phyloP scores from a whole-genome alignment of 2,329 filamentous ascomycete species.

The Camptophora hylomeconis region DNA sequence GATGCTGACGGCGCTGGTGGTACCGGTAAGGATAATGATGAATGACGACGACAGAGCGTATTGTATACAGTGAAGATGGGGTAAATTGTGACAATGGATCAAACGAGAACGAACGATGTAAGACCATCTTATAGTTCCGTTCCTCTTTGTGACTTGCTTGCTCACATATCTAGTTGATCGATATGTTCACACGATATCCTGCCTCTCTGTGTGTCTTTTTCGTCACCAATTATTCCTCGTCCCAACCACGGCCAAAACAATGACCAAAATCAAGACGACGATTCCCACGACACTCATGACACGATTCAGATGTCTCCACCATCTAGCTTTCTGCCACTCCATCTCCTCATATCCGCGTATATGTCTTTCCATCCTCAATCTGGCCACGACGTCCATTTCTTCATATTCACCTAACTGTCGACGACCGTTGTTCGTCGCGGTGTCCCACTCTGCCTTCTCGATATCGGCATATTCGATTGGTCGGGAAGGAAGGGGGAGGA shows the following conservation, averaged over 20 bases:
- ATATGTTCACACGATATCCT: too few relatives aligned
- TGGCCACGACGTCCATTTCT: slow-evolving; percentile 27
- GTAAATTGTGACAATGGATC: too few relatives aligned
- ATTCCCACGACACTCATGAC: slow-evolving; percentile 47
- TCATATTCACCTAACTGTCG: slow-evolving; percentile 8
- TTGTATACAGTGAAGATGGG: too few relatives aligned
- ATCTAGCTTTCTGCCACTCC: slow-evolving; percentile 45
- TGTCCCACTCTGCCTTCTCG: slow-evolving; percentile 10
- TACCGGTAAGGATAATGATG: too few relatives aligned
- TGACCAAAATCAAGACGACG: slow-evolving; percentile 41
- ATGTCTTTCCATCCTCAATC: slow-evolving; percentile 18
- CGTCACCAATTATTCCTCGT: slow-evolving; percentile 6
- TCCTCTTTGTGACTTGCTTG: too few relatives aligned
- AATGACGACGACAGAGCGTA: too few relatives aligned
- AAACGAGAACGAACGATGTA: too few relatives aligned
- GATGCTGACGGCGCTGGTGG: too few relatives aligned
- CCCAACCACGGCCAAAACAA: slow-evolving; percentile 26
- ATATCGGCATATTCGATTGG: slow-evolving; percentile 39
- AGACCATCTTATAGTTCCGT: too few relatives aligned
- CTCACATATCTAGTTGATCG: too few relatives aligned
- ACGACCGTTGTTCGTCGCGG: neutral
- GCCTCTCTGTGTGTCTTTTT: too few relatives aligned
- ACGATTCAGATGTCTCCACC: slow-evolving; percentile 52
- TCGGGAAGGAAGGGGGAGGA: slow-evolving; percentile 56
- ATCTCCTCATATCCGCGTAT: slow-evolving; percentile 33